Evolutionary conservation across 352 stramenopile genomes (phyloP).

Genomic region (Phytophthora capsici): DNA sequence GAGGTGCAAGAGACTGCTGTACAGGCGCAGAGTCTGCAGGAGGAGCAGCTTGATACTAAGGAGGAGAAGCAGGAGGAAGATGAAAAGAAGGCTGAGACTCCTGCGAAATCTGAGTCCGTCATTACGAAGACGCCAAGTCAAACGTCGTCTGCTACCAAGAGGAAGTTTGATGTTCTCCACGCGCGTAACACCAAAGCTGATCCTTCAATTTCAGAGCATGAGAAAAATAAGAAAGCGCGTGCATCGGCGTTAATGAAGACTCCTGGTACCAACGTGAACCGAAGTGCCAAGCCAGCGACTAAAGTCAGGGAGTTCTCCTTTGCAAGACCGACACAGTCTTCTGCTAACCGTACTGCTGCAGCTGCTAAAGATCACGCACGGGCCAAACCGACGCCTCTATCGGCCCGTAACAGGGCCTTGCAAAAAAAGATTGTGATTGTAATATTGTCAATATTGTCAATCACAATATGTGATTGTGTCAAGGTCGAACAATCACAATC

Average conservation of each 20-base stretch:
- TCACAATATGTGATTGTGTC: too few relatives aligned
- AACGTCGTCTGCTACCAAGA: slow-evolving; percentile 19
- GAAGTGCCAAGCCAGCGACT: slow-evolving; percentile 9
- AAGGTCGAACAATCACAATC: too few relatives aligned
- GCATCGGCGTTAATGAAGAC: slow-evolving; percentile 21
- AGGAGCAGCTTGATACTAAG: not conserved
- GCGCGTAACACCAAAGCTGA: not conserved
- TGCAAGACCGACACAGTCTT: slow-evolving; percentile 39
- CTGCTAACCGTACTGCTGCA: slow-evolving; percentile 28
- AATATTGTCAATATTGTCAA: too few relatives aligned
- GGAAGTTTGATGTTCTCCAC: slow-evolving; percentile 32
- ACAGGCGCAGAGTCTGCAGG: not conserved
- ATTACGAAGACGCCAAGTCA: slow-evolving; percentile 9
- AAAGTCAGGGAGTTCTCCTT: slow-evolving; percentile 40
- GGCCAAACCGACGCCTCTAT: slow-evolving; percentile 19
- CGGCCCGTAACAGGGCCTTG: slow-evolving; percentile 14
- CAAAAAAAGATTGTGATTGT: too few relatives aligned
- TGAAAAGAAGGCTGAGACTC: slow-evolving; percentile 1
- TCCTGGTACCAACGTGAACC: slow-evolving; percentile 3
- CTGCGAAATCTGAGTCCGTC: slow-evolving; percentile 3
- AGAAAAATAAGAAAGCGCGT: slow-evolving; percentile 35
- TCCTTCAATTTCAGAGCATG: slow-evolving; percentile 16
- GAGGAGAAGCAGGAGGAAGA: not conserved
- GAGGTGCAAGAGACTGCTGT: slow-evolving; percentile 3
- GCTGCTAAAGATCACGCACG: slow-evolving; percentile 25